Evolutionary conservation across 495 filamentous ascomycete species (phyloP).

Genomic region (Trichoderma gamsii): DNA sequence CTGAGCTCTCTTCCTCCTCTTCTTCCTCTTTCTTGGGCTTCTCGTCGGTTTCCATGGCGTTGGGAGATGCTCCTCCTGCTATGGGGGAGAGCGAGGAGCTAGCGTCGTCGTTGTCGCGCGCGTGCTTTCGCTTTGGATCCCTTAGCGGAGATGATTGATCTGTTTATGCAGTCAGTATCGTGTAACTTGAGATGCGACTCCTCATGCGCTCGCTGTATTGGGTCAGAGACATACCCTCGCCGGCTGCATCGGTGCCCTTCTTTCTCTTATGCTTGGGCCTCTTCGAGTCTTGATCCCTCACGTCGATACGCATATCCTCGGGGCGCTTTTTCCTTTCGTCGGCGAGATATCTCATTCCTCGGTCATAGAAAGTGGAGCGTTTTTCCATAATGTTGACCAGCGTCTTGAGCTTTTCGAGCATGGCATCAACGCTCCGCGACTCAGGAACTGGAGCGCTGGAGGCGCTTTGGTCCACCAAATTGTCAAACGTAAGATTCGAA

Average conservation of each 20-base stretch:
- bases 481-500: constrained; percentile 58
- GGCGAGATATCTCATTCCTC: constrained; percentile 65
- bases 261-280: constrained; percentile 54
- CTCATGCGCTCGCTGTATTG: neutral
- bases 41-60: constrained; percentile 45
- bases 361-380: constrained; percentile 58
- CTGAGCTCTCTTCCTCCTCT: constrained; percentile 57
- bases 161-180: constrained; percentile 22
- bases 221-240: constrained; percentile 37
- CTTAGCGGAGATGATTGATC: constrained; percentile 43
- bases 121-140: constrained; percentile 38
- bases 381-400: constrained; percentile 60
- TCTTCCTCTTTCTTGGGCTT: constrained; percentile 43
- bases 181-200: neutral
- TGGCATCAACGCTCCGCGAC: constrained; percentile 61
- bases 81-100: constrained; percentile 62
- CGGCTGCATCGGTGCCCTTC: constrained; percentile 45
- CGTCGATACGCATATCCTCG: constrained; percentile 39
- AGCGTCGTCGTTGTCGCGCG: constrained; percentile 50
- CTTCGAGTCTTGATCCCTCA: constrained; percentile 43
- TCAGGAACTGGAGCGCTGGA: constrained; percentile 64
- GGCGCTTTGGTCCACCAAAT: constrained; percentile 60
- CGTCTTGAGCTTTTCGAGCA: constrained; percentile 60
- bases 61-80: constrained; percentile 37
- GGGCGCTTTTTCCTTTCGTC: constrained; percentile 56